A percentile compares a stretch with the other conserved stretches of the same genome.
Conservation (phyloP, 108 stramenopile genomes). For the Nitzschia putrida region DNA sequence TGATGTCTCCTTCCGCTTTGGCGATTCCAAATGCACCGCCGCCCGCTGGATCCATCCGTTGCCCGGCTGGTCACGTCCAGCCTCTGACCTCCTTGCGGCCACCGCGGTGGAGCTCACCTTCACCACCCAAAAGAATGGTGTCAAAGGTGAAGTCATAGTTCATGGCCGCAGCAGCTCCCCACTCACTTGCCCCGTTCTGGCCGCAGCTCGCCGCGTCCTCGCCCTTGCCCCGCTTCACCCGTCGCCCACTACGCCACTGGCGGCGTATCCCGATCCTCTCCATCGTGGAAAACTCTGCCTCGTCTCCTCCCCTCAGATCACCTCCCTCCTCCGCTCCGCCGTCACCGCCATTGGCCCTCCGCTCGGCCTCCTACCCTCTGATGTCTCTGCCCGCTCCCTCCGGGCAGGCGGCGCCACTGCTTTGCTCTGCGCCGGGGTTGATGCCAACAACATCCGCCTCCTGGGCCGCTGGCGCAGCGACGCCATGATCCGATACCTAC, state of each 20-base stretch:
- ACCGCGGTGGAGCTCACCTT: slow-evolving; percentile 41
- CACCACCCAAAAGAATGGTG: slow-evolving; percentile 42
- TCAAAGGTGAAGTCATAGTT: slow-evolving; percentile 24
- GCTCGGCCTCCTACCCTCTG: slow-evolving; percentile 30
- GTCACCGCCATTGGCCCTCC: slow-evolving; percentile 6
- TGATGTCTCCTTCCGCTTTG: slow-evolving; percentile 39
- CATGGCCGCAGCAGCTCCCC: slow-evolving; percentile 10
- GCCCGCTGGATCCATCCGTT: too few species aligned
- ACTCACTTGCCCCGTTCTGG: not conserved
- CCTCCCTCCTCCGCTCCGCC: not conserved
- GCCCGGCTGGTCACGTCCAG: too few species aligned
- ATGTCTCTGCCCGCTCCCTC: slow-evolving; percentile 50
- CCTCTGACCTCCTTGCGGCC: slow-evolving; percentile 14
- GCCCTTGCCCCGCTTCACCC: not conserved
- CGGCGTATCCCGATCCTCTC: too few species aligned
- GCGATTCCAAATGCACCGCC: too few species aligned
- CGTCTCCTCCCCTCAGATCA: not conserved
- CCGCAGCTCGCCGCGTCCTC: not conserved
- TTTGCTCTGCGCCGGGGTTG: slow-evolving; percentile 40
- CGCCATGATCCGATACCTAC: slow-evolving; percentile 61
- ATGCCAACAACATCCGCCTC: slow-evolving; percentile 51
- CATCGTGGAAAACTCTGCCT: too few species aligned
- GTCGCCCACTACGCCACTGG: not conserved
- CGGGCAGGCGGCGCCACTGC: slow-evolving; percentile 65
- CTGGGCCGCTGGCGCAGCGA: slow-evolving; percentile 60